Percentiles rank a stretch among this genome's conserved stretches.
These are phyloP conservation scores for Cornus suecica DNA, from an alignment of 148 eudicot genomes.

Conservation along the genomic window DNA sequence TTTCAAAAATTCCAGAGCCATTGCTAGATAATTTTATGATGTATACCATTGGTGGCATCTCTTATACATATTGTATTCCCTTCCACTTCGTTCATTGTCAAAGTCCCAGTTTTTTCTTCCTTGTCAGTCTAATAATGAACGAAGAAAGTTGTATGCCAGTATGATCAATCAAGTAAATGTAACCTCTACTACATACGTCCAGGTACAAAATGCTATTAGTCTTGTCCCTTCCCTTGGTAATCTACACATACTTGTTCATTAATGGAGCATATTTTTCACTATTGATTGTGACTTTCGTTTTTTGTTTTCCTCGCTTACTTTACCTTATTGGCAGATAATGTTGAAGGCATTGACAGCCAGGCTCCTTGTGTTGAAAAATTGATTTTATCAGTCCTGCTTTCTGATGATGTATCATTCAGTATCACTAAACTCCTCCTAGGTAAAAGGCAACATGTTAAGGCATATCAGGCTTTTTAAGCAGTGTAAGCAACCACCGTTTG, in stretches of 20 bases:
- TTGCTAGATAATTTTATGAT: neutral
- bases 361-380: neutral
- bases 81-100: neutral
- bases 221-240: neutral
- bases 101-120: no score
- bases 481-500: neutral
- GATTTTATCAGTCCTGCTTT: no score
- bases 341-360: neutral
- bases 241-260: neutral
- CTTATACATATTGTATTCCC: neutral
- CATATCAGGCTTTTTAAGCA: neutral
- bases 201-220: neutral
- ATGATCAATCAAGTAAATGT: neutral
- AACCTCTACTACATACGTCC: neutral
- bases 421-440: neutral
- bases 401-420: neutral
- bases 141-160: no score
- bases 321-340: neutral
- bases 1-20: neutral
- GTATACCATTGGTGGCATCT: neutral
- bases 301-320: neutral
- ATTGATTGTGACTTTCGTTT: neutral
- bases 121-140: no score
- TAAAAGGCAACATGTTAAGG: neutral
- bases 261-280: neutral